Evolutionary conservation across 345 rosid species (phyloP), one percentile per base, ranked within the genome.

Genomic region (Gynandropsis gynandra): DNA sequence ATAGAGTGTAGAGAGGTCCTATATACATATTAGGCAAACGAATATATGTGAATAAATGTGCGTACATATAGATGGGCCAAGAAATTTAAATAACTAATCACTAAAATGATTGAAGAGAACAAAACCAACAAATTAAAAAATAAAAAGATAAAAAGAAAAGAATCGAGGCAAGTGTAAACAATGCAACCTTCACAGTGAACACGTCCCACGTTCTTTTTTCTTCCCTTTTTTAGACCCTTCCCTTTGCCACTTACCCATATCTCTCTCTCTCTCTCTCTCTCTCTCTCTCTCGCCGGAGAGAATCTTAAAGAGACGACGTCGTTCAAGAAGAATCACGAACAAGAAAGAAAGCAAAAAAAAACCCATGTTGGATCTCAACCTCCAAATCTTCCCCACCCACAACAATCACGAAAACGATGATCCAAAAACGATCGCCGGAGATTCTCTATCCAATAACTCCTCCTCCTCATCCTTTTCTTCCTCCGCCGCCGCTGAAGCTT

Each of bases 281-380:
- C 52, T 20, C 19, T 24, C 29, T 24, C 29, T 24, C 48, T 59
- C 15, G 34, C 36, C 35, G 41, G 43, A 50, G 33, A 9, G 50
- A 33, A 24, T 5, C 29, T 13, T 21, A 46, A 13, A 24, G 29
- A 2, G 45, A 34, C 61, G 29, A 57, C 46, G 38, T 9, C 18
- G 10, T 16, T 47, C 24, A 13, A n/a, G 5, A 24, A 24, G 29
- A 20, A 10, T 16, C 27, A 34, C 36, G 34, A 36, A 33, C 52
- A 15, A 24, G 13, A 47, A 39, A 49, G 34, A 13, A 33, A 33
- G 36, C 7, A 33, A 33, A 3, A 2, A 0, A 36, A 36, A 36
- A 36, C 4, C 29, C 29, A 61, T 61, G 65, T 62, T 62, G 48
- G 60, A 62, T 19, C 60, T 62, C 15, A 62, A 46, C 54, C 60